Conservation (phyloP, 805 yeast species). For the Candida mattraensis region DNA sequence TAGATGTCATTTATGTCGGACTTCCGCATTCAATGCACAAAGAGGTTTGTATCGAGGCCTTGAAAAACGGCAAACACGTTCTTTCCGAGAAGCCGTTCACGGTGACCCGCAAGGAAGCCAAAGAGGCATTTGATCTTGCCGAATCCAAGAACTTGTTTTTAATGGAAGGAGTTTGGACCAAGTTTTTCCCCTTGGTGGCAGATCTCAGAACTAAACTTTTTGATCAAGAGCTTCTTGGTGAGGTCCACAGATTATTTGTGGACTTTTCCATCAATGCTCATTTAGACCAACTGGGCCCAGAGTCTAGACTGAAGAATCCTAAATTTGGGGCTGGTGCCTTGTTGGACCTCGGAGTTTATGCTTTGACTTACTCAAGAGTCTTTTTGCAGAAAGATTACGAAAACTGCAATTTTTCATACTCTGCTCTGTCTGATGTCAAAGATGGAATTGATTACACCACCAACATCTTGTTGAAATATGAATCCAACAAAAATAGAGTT, state of each 20-base stretch:
- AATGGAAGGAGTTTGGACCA: constrained; percentile 63
- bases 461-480: constrained; percentile 38
- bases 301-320: constrained; percentile 42
- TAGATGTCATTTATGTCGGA: constrained; percentile 54
- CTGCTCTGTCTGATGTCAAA: constrained; percentile 38
- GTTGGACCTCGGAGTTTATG: constrained; percentile 55
- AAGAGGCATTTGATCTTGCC: constrained; percentile 44
- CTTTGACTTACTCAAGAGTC: constrained; percentile 45
- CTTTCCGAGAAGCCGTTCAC: constrained; percentile 58
- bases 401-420: constrained; percentile 23
- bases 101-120: constrained; percentile 45
- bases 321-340: constrained; percentile 56
- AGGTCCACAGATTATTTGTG: constrained; percentile 40
- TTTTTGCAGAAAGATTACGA: constrained; percentile 38
- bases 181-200: constrained; percentile 48
- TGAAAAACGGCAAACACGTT: constrained; percentile 48
- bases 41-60: constrained; percentile 36
- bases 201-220: constrained; percentile 38
- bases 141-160: constrained; percentile 42
- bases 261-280: constrained; percentile 43
- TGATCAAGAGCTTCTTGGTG: constrained; percentile 46
- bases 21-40: constrained; percentile 55
- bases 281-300: constrained; percentile 32
- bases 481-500: constrained; percentile 17
- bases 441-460: constrained; percentile 45